Percentiles rank a stretch among this genome's conserved stretches.
phyloP scores from a whole-genome alignment of 139 green algal species.

The Tetradesmus lagerheimii region DNA sequence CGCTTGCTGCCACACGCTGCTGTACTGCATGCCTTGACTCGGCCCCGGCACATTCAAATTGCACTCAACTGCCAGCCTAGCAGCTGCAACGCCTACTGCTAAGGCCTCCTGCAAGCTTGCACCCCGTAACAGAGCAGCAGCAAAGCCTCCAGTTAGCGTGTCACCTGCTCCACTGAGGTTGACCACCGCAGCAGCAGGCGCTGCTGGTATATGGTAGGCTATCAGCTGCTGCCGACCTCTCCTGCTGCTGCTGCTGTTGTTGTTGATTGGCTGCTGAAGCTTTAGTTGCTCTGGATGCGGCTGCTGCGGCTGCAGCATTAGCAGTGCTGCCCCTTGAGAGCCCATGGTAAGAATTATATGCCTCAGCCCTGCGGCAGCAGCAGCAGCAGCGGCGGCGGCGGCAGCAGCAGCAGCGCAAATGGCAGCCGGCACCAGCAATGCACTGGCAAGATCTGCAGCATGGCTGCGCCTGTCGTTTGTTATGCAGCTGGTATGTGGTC shows the following conservation, averaged over 20 bases:
- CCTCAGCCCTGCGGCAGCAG: constrained; percentile 52
- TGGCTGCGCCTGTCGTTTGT: neutral
- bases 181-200: constrained; percentile 60
- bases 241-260: neutral
- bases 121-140: neutral
- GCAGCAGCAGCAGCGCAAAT: neutral
- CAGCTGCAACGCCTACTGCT: neutral
- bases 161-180: constrained; percentile 69
- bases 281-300: neutral
- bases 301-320: constrained; percentile 22
- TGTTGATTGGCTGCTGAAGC: neutral
- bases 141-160: neutral
- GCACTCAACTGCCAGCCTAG: constrained; percentile 50
- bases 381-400: neutral
- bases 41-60: constrained; percentile 7
- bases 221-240: neutral
- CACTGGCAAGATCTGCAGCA: neutral
- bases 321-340: constrained; percentile 61
- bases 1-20: constrained; percentile 39
- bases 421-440: no score
- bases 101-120: neutral
- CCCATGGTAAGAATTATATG: constrained; percentile 74
- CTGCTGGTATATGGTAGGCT: constrained; percentile 49
- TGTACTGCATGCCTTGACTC: constrained; percentile 47
- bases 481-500: neutral